Base-by-base conservation (phyloP, 2,329 filamentous ascomycete species). In the Hirsutella thompsonii region DNA sequence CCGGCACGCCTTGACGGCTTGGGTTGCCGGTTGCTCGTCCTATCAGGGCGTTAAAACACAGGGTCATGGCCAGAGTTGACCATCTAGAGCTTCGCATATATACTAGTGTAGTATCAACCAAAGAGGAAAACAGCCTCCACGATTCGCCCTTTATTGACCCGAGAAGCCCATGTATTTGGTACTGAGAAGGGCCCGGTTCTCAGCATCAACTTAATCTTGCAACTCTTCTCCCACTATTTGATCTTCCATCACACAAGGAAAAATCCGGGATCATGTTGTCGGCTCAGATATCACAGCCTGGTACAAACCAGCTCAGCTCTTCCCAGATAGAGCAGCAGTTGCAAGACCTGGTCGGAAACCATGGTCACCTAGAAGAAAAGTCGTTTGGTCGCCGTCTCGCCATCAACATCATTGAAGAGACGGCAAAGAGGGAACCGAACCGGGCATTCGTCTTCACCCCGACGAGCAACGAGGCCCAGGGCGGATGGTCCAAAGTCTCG, bases 361-460 rank as follows among this genome's bases (percentile, higher is more conserved):
- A 30, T 34, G 28, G 19, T 10, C 18, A 38, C 16, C 20, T 20
- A 28, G 16, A 26, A 14, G 37, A 19, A 16, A 30, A 38, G 16
- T 16, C 26, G 13, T 39, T 32, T 16, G 38, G 38, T 16, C 32
- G 28, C 8, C 38, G 38, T 3, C 38, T 40, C 4, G 30, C 33
- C 8, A 53, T 62, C 13, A 40, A 41, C 6, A 32, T 55, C 4
- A 43, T 55, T 2, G 52, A 55, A 19, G 44, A 52, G 16, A 42
- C 50, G 20, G 51, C 53, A 1, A 20, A 28, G 5, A 42, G 38
- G 2, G 49, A 56, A 2, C 54, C 53, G 2, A 23, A 41, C 3
- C 67, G 63, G 18, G 33, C 62, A 4, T 58, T 61, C 3, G 61
- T 64, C 46, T 66, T 63, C 41, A 36, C 62, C 8, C 39, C 59